These are phyloP conservation scores for Boletus rex-veris DNA, from an alignment of 768 basidiomycete species.

Conservation along the genomic window DNA sequence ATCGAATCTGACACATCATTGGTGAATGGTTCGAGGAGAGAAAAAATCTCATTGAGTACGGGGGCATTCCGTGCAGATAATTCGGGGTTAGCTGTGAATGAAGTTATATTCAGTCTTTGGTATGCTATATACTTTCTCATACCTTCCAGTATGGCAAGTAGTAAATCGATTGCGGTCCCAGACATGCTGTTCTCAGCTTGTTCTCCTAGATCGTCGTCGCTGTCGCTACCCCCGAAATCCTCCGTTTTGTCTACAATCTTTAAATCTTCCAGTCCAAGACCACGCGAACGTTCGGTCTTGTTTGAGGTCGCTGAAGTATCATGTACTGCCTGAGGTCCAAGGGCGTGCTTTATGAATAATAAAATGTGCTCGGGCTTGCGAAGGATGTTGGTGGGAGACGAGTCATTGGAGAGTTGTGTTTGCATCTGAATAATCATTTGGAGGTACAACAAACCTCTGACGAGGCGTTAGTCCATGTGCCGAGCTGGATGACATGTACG, in stretches of 20 bases:
- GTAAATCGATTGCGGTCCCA: constrained; percentile 72
- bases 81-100: constrained; percentile 44
- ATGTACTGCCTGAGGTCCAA: constrained; percentile 41
- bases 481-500: neutral
- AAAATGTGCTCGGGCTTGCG: constrained; percentile 67
- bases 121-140: constrained; percentile 2
- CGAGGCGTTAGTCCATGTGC: constrained; percentile 2
- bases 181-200: constrained; percentile 60
- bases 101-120: neutral
- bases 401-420: constrained; percentile 54
- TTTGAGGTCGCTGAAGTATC: neutral
- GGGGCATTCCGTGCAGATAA: constrained; percentile 60
- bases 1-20: constrained; percentile 46
- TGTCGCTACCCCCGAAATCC: constrained; percentile 48
- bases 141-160: constrained; percentile 90
- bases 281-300: constrained; percentile 7
- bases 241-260: constrained; percentile 37
- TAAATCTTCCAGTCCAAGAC: constrained; percentile 34
- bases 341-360: constrained; percentile 76
- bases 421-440: constrained; percentile 85
- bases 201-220: constrained; percentile 48
- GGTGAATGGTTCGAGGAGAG: constrained; percentile 56
- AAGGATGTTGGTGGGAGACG: constrained; percentile 54
- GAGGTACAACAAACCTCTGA: constrained; percentile 66
- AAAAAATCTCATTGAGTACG: constrained; percentile 67